Evolutionary conservation across 305 asterid species (phyloP).

Genomic region (Fraxinus nigra): DNA sequence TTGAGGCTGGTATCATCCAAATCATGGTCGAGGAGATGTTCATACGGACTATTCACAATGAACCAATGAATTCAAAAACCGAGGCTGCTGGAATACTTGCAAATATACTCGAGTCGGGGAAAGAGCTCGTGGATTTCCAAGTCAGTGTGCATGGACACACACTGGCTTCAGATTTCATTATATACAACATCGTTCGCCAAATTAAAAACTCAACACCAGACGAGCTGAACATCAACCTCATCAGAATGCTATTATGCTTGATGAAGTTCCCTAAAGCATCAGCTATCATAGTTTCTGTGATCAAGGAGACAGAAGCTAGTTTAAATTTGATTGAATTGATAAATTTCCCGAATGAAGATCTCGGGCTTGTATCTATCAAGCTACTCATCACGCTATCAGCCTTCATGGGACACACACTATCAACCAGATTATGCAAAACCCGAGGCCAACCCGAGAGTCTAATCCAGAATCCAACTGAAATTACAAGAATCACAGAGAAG

Average conservation of each 20-base stretch:
- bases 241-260: constrained; percentile 51
- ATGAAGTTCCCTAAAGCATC: constrained; percentile 57
- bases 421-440: constrained; percentile 66
- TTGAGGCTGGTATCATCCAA: constrained; percentile 57
- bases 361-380: constrained; percentile 49
- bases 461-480: constrained; percentile 41
- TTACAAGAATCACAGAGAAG: constrained; percentile 52
- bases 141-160: constrained; percentile 59
- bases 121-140: constrained; percentile 46
- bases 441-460: constrained; percentile 66
- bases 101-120: constrained; percentile 68
- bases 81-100: constrained; percentile 73
- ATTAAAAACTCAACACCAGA: constrained; percentile 54
- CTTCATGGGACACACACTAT: constrained; percentile 76
- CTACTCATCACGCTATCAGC: constrained; percentile 50
- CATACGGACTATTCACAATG: constrained; percentile 36
- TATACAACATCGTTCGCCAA: constrained; percentile 48
- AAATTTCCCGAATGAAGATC: constrained; percentile 58
- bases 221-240: constrained; percentile 56
- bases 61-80: constrained; percentile 46
- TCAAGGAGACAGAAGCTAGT: constrained; percentile 70
- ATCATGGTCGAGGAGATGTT: constrained; percentile 75
- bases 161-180: constrained; percentile 62
- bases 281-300: constrained; percentile 54
- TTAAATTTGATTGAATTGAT: constrained; percentile 61